Percentiles rank a stretch among this genome's conserved stretches.
Evolutionary conservation across 2,329 filamentous ascomycete genomes (phyloP).

Genomic region (Paraphaeosphaeria sporulosa): DNA sequence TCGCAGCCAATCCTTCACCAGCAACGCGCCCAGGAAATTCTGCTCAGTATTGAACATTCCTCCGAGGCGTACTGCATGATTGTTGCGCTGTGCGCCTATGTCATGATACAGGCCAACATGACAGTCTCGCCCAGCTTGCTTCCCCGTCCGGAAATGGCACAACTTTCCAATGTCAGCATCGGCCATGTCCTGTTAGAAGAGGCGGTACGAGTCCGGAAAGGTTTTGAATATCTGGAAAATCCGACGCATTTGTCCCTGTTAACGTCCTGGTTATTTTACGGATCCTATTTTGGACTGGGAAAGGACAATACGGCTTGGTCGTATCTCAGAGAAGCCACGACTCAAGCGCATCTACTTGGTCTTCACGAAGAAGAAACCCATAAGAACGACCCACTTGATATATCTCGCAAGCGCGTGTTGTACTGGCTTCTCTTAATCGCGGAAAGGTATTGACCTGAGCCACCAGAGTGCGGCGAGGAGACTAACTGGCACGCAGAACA

Average conservation of each 20-base stretch:
- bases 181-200: slow-evolving; percentile 67
- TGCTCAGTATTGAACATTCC: slow-evolving; percentile 60
- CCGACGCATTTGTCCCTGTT: slow-evolving; percentile 64
- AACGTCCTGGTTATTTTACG: slow-evolving; percentile 68
- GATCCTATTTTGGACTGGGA: slow-evolving; percentile 68
- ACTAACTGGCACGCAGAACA: slow-evolving; percentile 53
- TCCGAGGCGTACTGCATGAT: slow-evolving; percentile 67
- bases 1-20: slow-evolving; percentile 68
- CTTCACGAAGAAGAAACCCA: slow-evolving; percentile 68
- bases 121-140: slow-evolving; percentile 53
- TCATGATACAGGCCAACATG: slow-evolving; percentile 60
- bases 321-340: slow-evolving; percentile 68
- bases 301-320: slow-evolving; percentile 69
- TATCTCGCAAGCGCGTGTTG: slow-evolving; percentile 62
- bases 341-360: slow-evolving; percentile 64
- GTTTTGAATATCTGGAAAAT: slow-evolving; percentile 65
- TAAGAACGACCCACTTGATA: slow-evolving; percentile 58
- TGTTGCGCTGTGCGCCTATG: slow-evolving; percentile 59
- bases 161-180: slow-evolving; percentile 53
- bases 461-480: background rate
- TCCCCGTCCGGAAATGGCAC: slow-evolving; percentile 54
- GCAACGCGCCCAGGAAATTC: slow-evolving; percentile 59
- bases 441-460: slow-evolving; percentile 56
- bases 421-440: slow-evolving; percentile 71
- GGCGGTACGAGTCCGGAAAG: slow-evolving; percentile 63